These are phyloP conservation scores for Trichoderma breve DNA, from an alignment of 2,329 filamentous ascomycete genomes.

Conservation along the genomic window DNA sequence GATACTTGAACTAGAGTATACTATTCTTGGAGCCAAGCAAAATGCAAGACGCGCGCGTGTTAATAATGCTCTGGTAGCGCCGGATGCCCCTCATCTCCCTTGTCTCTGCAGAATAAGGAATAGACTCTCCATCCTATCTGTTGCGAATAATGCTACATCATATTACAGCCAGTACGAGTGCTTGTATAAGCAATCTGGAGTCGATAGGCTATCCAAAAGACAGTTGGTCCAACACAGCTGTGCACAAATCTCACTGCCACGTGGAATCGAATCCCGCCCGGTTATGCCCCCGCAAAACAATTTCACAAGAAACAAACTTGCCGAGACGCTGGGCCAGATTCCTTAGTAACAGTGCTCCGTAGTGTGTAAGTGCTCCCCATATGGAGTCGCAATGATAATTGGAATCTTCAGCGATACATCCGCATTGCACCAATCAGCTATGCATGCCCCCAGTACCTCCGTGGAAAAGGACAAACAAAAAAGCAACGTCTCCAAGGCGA, in stretches of 20 bases:
- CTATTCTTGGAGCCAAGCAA: neutral
- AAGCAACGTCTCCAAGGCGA: neutral
- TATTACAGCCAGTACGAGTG: neutral
- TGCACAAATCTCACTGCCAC: neutral
- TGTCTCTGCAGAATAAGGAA: neutral
- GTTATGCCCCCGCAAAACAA: neutral
- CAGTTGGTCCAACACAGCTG: neutral
- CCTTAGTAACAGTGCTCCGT: neutral
- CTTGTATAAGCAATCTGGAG: neutral
- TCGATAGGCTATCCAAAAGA: neutral
- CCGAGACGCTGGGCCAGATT: neutral
- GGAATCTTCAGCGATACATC: neutral
- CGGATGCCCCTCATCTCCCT: neutral
- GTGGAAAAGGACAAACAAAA: neutral
- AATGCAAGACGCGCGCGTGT: neutral
- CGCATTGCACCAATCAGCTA: neutral
- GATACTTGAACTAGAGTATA: neutral
- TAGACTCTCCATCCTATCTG: neutral
- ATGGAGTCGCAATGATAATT: neutral
- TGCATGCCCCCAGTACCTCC: neutral
- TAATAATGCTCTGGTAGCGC: neutral
- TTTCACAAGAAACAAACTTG: neutral
- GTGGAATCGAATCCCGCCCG: neutral
- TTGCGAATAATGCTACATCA: neutral
- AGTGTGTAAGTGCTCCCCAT: neutral